Evolutionary conservation across 2,329 filamentous ascomycete genomes (phyloP), one percentile per base, ranked within the genome.

Genomic region (Hysterium pulicare): DNA sequence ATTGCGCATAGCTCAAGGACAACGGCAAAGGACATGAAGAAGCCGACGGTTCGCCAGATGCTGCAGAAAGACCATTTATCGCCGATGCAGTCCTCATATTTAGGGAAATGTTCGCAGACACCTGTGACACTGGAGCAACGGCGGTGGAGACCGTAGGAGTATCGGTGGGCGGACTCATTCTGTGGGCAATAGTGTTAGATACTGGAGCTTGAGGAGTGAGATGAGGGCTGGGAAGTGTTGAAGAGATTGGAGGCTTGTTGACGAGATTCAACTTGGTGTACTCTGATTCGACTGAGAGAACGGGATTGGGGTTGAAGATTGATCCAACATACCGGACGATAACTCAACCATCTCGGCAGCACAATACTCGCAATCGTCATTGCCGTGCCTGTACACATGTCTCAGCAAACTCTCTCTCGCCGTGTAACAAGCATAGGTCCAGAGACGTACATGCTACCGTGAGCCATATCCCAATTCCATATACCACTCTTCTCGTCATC

Each of bases 21-120:
- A 28, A 89, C 80, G 6, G 86, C 79, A 55, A 96, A 87, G 40
- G 84, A 87, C 72, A 95, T 89, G 50, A 95, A 70, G 69, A 96
- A 97, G 19, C 87, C 90, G 26, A 89, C 83, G 20, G 83, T 88
- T 45, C 87, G 80, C 91, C 91, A 98, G 77, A 94, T 86, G 56
- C 83, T 86, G 74, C 93, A 97, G 70, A 97, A 96, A 58, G 83
- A 81, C 39, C 81, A 77, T 54, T 84, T 79, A 40, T 81, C 78
- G 54, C 75, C 77, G 42, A 73, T 71, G 67, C 87, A 91, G 62
- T 88, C 83, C 43, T 79, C 73, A 41, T 77, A 71, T 50, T 76
- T 74, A 3, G 88, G 88, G 65, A 90, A 93, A 23, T 73, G 69
- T 19, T 74, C 73, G 66, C 86, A 90, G 48, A 64, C 64, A 38